Conservation (phyloP, 441 rosid species). For the Erodium trifolium region DNA sequence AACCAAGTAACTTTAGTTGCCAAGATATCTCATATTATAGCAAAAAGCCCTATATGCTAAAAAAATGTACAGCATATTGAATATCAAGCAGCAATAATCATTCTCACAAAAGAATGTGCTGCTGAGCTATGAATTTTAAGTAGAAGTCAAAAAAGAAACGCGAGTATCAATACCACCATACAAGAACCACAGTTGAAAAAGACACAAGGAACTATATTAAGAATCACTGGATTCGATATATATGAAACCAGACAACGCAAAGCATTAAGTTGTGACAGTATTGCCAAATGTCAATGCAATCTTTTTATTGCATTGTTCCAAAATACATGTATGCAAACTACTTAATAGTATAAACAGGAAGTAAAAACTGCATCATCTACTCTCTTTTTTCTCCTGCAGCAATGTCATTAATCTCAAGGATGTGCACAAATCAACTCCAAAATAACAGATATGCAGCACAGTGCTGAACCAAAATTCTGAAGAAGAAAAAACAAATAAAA, state of each 20-base stretch:
- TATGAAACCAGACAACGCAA: not conserved
- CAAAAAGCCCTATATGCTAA: not conserved
- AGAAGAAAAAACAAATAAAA: not conserved
- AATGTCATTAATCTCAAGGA: not conserved
- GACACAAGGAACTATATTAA: not conserved
- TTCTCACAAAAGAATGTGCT: not conserved
- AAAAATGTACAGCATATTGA: too few relatives aligned
- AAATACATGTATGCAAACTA: not conserved
- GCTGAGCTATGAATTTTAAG: not conserved
- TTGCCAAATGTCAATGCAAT: not conserved
- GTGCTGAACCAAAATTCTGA: not conserved
- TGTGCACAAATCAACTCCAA: not conserved
- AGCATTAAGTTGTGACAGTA: not conserved
- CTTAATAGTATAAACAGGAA: not conserved
- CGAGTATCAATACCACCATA: not conserved
- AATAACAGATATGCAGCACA: conserved; percentile 4
- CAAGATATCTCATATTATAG: not conserved
- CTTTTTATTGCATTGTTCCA: not conserved
- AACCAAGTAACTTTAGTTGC: conserved; percentile 8
- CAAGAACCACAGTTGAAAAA: not conserved
- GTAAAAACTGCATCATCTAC: not conserved
- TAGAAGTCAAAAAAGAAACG: not conserved
- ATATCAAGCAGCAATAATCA: not conserved
- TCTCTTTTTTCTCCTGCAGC: not conserved
- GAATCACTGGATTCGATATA: not conserved